Evolutionary conservation across 1,284 basidiomycete species (phyloP), one percentile per base, ranked within the genome.

Genomic region (Porphyrellus sp.): DNA sequence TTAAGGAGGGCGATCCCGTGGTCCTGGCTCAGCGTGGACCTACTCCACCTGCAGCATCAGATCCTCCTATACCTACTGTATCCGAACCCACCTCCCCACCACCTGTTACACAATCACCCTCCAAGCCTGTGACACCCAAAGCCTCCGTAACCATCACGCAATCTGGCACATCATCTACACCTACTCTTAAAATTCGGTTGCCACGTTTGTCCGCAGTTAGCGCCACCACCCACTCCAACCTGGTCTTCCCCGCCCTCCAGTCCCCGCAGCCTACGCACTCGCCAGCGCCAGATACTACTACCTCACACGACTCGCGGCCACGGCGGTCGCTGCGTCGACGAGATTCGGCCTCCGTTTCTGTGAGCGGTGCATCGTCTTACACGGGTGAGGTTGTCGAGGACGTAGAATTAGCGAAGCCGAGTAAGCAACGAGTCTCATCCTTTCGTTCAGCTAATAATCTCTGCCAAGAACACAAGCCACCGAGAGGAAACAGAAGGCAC

Each of bases 131-230:
- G 46, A 69, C 68, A 25, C 69, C 67, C 28, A 72, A 72, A 48
- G 63, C 70, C 12, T 68, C 67, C 13, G 61, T 71, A 37, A 70
- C 66, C 1, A 69, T 71, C 45, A 71, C 70, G 16, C 70, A 72
- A 31, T 68, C 67, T 3, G 50, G 53, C 24, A 55, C 67, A 42
- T 70, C 67, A 12, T 58, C 69, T 31, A 68, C 70, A 13, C 70
- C 67, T 35, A 69, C 68, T 23, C 63, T 69, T 25, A 69, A 71
- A 58, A 69, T 69, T 31, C 68, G 67, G 49, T 46, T 69, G 41
- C 67, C 67, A 38, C 66, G 66, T 45, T 46, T 68, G 31, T 63
- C 67, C 21, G 62, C 69, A 21, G 68, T 71, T 25, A 71, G 56
- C 31, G 38, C 56, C 11, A 55, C 64, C 28, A 48, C 58, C 34